Conservation (phyloP, 2,329 filamentous ascomycete species). For the Microdochium nivale region DNA sequence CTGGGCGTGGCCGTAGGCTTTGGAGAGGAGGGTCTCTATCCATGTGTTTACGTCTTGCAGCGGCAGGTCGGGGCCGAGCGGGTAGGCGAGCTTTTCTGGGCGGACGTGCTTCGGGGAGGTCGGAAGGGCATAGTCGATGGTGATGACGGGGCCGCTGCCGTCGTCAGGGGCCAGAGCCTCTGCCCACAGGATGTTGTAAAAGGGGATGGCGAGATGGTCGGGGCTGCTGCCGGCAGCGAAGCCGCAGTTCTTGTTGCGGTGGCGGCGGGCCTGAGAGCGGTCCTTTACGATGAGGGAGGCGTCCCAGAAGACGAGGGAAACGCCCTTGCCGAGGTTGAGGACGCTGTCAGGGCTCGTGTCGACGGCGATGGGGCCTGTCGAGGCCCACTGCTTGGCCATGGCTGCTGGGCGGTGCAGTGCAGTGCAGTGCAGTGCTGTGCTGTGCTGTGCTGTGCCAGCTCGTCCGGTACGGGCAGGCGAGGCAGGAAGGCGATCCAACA, state of each 20-base stretch:
- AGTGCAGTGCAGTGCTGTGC: too few species aligned
- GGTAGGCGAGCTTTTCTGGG: slow-evolving; percentile 52
- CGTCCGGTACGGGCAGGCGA: too few species aligned
- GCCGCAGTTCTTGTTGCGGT: slow-evolving; percentile 15
- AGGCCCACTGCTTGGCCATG: background rate
- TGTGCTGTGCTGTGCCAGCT: too few species aligned
- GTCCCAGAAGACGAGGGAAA: slow-evolving; percentile 5
- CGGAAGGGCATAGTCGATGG: slow-evolving; percentile 62
- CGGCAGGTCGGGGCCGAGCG: slow-evolving; percentile 29
- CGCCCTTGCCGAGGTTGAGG: slow-evolving; percentile 6
- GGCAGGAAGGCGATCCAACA: too few species aligned
- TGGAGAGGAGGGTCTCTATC: slow-evolving; percentile 54
- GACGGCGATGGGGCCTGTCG: background rate
- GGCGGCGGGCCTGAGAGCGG: slow-evolving; percentile 9
- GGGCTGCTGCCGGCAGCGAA: slow-evolving; percentile 10
- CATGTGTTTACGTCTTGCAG: slow-evolving; percentile 48
- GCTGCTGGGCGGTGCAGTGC: too few species aligned
- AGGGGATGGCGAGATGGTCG: slow-evolving; percentile 44
- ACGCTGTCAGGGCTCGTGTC: slow-evolving; percentile 5
- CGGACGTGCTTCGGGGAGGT: slow-evolving; percentile 51
- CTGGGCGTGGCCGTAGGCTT: slow-evolving; percentile 62
- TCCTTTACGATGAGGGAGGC: slow-evolving; percentile 11
- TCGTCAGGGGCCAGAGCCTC: slow-evolving; percentile 35
- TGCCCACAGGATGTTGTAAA: slow-evolving; percentile 81
- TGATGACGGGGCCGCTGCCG: slow-evolving; percentile 45